Evolutionary conservation across 2,329 filamentous ascomycete genomes (phyloP).

Genomic region (Colletotrichum sojae): DNA sequence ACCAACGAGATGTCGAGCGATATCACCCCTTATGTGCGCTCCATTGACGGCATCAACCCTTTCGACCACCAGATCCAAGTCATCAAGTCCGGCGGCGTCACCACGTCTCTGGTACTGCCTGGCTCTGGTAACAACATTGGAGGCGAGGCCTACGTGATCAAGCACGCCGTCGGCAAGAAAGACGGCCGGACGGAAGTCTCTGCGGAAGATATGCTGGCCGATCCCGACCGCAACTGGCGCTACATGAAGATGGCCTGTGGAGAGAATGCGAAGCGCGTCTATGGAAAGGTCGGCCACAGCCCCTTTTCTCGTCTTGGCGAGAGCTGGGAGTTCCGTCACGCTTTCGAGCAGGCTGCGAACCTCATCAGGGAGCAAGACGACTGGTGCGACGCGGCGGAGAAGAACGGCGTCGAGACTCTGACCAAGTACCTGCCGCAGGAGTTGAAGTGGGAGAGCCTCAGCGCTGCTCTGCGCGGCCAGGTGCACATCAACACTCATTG

Average conservation of each 20-base stretch:
- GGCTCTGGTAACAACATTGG: conserved; percentile 82
- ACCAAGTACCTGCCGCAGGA: conserved; percentile 72
- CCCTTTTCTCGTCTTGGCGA: conserved; percentile 76
- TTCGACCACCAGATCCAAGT: conserved; percentile 75
- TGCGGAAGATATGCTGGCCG: conserved; percentile 74
- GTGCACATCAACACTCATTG: conserved; percentile 80
- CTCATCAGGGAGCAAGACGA: conserved; percentile 75
- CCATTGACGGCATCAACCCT: conserved; percentile 75
- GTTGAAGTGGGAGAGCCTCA: conserved; percentile 74
- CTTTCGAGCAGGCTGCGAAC: conserved; percentile 73
- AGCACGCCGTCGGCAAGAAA: conserved; percentile 73
- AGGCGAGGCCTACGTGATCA: conserved; percentile 78
- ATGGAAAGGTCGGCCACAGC: conserved; percentile 68
- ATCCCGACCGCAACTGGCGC: conserved; percentile 75
- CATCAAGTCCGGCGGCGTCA: conserved; percentile 82
- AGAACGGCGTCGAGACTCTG: conserved; percentile 64
- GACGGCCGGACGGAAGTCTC: conserved; percentile 76
- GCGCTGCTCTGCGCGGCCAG: conserved; percentile 75
- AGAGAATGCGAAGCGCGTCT: conserved; percentile 76
- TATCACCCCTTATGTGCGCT: conserved; percentile 77
- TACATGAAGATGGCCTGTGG: conserved; percentile 86
- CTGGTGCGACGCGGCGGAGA: conserved; percentile 73
- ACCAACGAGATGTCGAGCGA: conserved; percentile 75
- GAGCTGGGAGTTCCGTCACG: conserved; percentile 78
- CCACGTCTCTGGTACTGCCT: conserved; percentile 76